Conservation (phyloP, 192 early-diverging fungal species). For the Oehlia diaphana region DNA sequence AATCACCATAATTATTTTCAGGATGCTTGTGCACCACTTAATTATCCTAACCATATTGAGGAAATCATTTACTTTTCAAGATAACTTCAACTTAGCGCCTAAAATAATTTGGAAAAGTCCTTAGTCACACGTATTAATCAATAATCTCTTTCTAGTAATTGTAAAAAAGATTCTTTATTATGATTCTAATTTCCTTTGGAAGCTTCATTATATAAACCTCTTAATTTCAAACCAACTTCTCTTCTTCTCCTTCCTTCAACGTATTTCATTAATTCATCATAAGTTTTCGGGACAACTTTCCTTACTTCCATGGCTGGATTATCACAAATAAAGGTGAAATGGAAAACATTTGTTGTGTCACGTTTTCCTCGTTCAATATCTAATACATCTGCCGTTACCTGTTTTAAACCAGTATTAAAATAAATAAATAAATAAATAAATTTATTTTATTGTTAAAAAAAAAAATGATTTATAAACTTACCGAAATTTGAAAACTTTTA, state of each 20-base stretch:
- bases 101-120: too few species aligned
- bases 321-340: constrained; percentile 71
- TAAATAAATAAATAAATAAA: neutral
- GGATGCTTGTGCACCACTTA: too few species aligned
- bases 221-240: constrained; percentile 31
- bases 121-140: too few species aligned
- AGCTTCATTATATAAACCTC: constrained; percentile 26
- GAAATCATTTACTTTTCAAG: too few species aligned
- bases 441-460: constrained; percentile 12
- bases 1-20: too few species aligned
- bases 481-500: constrained; percentile 61
- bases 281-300: constrained; percentile 75
- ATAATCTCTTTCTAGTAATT: too few species aligned
- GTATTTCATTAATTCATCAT: constrained; percentile 81
- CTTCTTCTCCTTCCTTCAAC: constrained; percentile 71
- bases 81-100: too few species aligned
- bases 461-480: constrained; percentile 18
- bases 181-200: too few species aligned
- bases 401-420: constrained; percentile 33
- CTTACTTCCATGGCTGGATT: constrained; percentile 37
- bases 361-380: constrained; percentile 59
- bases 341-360: constrained; percentile 84
- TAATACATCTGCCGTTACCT: constrained; percentile 76
- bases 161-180: too few species aligned
- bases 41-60: too few species aligned